A percentile compares a stretch with the other conserved stretches of the same genome.
Conservation (phyloP, 2,329 filamentous ascomycete species). For the Penicillium freii region DNA sequence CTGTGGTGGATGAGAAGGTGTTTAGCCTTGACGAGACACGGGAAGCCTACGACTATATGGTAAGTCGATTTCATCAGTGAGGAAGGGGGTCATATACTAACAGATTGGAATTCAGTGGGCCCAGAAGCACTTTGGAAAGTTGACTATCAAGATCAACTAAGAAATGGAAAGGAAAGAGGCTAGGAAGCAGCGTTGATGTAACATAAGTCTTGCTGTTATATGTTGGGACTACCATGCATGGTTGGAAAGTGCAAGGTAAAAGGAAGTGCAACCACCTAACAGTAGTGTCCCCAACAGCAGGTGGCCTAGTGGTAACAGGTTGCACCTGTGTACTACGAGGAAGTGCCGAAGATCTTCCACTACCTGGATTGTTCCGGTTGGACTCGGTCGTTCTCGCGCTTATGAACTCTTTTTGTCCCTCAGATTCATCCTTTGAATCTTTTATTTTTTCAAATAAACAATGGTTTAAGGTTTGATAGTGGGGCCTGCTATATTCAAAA, state of each 20-base stretch:
- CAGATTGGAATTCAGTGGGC: constrained; percentile 37
- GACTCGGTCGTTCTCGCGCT: not conserved
- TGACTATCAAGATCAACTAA: constrained; percentile 48
- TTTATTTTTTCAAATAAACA: not conserved
- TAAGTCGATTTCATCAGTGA: constrained; percentile 26
- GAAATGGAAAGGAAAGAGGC: not conserved
- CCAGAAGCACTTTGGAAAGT: constrained; percentile 57
- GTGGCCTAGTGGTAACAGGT: not conserved
- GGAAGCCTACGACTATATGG: constrained; percentile 57
- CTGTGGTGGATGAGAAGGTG: constrained; percentile 58
- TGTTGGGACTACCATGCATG: no score
- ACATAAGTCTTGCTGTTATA: not conserved
- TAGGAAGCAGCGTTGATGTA: not conserved
- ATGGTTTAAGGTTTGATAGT: not conserved
- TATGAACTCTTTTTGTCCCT: not conserved
- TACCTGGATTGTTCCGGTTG: not conserved
- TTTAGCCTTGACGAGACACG: constrained; percentile 54
- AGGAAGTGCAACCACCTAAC: not conserved
- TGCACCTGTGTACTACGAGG: not conserved
- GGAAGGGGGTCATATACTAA: constrained; percentile 18
- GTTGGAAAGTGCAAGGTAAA: not conserved
- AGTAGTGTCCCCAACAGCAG: not conserved
- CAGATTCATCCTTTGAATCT: not conserved
- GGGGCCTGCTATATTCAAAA: not conserved
- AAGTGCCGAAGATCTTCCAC: constrained; percentile 1